Evolutionary conservation across 352 stramenopile genomes (phyloP).

Genomic region (Globisporangium paddicum): DNA sequence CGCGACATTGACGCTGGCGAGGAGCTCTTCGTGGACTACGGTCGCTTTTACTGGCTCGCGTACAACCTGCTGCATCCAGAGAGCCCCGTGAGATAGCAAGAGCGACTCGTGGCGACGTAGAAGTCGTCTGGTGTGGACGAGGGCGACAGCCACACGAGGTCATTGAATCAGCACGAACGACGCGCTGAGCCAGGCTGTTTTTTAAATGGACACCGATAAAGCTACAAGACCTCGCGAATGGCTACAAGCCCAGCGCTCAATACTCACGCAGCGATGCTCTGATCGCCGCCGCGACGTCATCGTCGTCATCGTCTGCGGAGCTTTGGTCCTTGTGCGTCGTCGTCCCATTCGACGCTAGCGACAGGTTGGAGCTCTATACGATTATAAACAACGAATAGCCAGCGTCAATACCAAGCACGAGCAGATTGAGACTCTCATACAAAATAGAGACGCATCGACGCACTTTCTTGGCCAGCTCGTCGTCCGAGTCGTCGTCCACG

Average conservation of each 20-base stretch:
- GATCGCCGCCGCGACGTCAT: conserved; percentile 62
- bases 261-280: conserved; percentile 61
- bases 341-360: conserved; percentile 35
- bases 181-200: too few relatives aligned
- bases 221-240: too few relatives aligned
- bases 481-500: conserved; percentile 13
- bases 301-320: conserved; percentile 37
- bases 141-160: too few relatives aligned
- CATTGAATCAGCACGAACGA: neutral
- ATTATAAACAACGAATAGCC: neutral
- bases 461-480: conserved; percentile 42
- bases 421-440: too few relatives aligned
- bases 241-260: too few relatives aligned
- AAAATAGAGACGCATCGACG: too few relatives aligned
- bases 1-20: conserved; percentile 49
- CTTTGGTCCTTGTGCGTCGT: conserved; percentile 21
- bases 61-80: conserved; percentile 69
- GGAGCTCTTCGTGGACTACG: conserved; percentile 81
- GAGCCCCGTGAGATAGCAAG: conserved; percentile 37
- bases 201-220: too few relatives aligned
- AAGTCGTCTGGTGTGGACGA: too few relatives aligned
- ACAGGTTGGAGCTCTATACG: conserved; percentile 31
- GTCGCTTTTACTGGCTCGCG: conserved; percentile 76
- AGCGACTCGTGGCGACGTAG: neutral
- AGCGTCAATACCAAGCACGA: too few relatives aligned